Evolutionary conservation across 1,284 basidiomycete genomes (phyloP).

Genomic region (Rhodotorula sp.): DNA sequence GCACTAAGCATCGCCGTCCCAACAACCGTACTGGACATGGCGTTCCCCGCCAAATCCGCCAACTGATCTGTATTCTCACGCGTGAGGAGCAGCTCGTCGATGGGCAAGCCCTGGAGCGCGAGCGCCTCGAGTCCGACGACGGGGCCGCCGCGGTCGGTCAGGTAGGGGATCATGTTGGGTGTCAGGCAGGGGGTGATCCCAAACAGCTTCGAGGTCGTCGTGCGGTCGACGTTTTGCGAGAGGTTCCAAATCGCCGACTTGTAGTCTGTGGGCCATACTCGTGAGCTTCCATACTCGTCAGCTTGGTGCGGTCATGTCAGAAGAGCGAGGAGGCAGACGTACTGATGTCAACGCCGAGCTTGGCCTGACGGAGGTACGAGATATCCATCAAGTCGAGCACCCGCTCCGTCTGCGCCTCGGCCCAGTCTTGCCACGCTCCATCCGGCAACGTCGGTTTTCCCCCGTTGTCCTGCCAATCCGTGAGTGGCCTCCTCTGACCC

Average conservation of each 20-base stretch:
- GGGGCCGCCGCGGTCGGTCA: slow-evolving; percentile 93
- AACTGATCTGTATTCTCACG: slow-evolving; percentile 91
- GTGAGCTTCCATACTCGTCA: no score
- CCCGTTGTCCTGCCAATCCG: slow-evolving; percentile 91
- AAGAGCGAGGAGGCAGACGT: background rate
- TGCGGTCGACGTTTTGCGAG: slow-evolving; percentile 79
- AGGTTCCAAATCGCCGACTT: slow-evolving; percentile 79
- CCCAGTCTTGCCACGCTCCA: slow-evolving; percentile 94
- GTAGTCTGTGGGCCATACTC: slow-evolving; percentile 7
- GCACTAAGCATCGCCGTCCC: slow-evolving; percentile 85
- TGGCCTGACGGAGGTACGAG: slow-evolving; percentile 74
- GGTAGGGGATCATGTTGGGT: slow-evolving; percentile 86
- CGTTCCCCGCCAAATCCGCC: slow-evolving; percentile 91
- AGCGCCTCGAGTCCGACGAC: slow-evolving; percentile 90
- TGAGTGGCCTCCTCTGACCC: slow-evolving; percentile 79
- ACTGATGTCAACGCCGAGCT: slow-evolving; percentile 75
- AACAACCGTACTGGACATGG: slow-evolving; percentile 95
- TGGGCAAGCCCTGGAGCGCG: slow-evolving; percentile 87
- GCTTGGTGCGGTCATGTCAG: background rate
- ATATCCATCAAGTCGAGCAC: slow-evolving; percentile 96
- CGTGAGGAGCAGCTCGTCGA: slow-evolving; percentile 85
- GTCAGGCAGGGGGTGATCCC: slow-evolving; percentile 65
- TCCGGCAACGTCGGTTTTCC: slow-evolving; percentile 83
- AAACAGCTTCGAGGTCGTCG: slow-evolving; percentile 23
- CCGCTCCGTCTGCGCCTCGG: slow-evolving; percentile 80